Percentiles rank a stretch among this genome's conserved stretches.
These are phyloP conservation scores for Pythium vanterpoolii DNA, from an alignment of 352 stramenopile genomes.

Conservation along the genomic window DNA sequence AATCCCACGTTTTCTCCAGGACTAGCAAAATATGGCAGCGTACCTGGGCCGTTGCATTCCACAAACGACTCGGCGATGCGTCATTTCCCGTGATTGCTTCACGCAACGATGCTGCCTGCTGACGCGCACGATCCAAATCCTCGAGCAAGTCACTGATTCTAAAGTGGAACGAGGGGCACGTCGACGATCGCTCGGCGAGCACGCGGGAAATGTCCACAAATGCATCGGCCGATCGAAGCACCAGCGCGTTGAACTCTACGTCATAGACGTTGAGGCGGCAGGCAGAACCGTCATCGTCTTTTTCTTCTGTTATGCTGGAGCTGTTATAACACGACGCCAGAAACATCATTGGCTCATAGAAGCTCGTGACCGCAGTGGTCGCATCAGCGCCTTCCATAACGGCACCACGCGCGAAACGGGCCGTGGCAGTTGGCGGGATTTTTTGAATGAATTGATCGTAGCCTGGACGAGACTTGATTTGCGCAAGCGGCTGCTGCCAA, in stretches of 20 bases:
- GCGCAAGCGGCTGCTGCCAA: slow-evolving; percentile 46
- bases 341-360: slow-evolving; percentile 86
- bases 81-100: slow-evolving; percentile 43
- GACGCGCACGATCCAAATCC: slow-evolving; percentile 34
- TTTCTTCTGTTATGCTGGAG: neutral
- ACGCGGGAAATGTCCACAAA: slow-evolving; percentile 66
- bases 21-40: neutral
- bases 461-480: slow-evolving; percentile 42
- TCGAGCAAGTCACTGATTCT: slow-evolving; percentile 38
- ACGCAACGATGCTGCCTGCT: slow-evolving; percentile 30
- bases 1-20: neutral
- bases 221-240: slow-evolving; percentile 55
- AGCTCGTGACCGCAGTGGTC: slow-evolving; percentile 36
- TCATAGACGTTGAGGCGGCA: slow-evolving; percentile 55
- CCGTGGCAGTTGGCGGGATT: slow-evolving; percentile 46
- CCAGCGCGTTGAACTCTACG: slow-evolving; percentile 79
- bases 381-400: slow-evolving; percentile 31
- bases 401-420: slow-evolving; percentile 47
- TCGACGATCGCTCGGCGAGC: slow-evolving; percentile 54
- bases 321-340: slow-evolving; percentile 33
- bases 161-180: slow-evolving; percentile 47
- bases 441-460: slow-evolving; percentile 40
- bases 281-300: neutral
- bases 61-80: slow-evolving; percentile 36
- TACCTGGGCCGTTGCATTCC: slow-evolving; percentile 57